These are phyloP conservation scores for Pharus latifolius DNA, from an alignment of 176 grass and related monocot genomes.

Conservation along the genomic window DNA sequence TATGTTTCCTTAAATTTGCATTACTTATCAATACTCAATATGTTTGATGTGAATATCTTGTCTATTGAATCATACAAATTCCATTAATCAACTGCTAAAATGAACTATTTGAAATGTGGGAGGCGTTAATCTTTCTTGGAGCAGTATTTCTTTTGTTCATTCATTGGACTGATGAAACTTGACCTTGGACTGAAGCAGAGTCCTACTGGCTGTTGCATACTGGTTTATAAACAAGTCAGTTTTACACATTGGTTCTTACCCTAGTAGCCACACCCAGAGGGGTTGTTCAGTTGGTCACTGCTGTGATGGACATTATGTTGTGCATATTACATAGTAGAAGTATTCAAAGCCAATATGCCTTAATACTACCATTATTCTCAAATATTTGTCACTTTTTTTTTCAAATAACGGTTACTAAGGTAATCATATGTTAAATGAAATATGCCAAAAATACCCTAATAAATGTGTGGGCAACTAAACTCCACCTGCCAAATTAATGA, in stretches of 20 bases:
- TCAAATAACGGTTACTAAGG: too few relatives aligned
- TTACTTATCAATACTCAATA: background rate
- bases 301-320: background rate
- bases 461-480: too few relatives aligned
- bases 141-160: background rate
- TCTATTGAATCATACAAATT: background rate
- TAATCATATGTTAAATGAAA: too few relatives aligned
- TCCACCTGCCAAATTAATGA: too few relatives aligned
- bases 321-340: background rate
- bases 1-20: constrained; percentile 8
- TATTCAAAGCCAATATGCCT: background rate
- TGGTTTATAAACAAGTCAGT: background rate
- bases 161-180: background rate
- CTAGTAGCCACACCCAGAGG: background rate
- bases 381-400: too few relatives aligned
- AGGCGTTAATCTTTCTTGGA: background rate
- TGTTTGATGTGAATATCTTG: background rate
- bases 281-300: background rate
- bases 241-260: background rate
- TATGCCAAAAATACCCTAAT: too few relatives aligned
- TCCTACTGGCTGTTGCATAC: background rate
- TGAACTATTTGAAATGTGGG: background rate
- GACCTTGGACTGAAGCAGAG: background rate
- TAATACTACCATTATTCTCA: too few relatives aligned
- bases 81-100: background rate